phyloP scores from a whole-genome alignment of 2,329 filamentous ascomycete species.

The Nigrospora osmanthi region DNA sequence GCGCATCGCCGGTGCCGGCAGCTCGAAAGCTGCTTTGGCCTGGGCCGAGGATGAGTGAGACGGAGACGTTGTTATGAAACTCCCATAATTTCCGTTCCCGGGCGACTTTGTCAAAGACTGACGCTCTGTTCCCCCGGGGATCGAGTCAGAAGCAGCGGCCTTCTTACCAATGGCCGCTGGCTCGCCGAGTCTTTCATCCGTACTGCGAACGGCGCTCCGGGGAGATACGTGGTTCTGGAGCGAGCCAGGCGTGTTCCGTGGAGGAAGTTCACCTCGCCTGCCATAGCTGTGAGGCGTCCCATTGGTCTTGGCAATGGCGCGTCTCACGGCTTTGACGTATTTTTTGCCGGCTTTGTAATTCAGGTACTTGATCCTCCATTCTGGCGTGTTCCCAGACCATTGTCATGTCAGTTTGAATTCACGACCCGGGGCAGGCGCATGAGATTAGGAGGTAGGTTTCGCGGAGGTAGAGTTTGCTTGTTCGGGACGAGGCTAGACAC shows the following conservation, averaged over 20 bases:
- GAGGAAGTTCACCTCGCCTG: conserved; percentile 21
- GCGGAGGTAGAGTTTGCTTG: too few relatives aligned
- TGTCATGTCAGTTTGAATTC: not conserved
- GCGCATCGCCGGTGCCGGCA: conserved; percentile 46
- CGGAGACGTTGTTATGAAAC: conserved; percentile 38
- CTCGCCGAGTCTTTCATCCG: too few relatives aligned
- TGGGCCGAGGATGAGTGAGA: conserved; percentile 8
- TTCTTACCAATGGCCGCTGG: not conserved
- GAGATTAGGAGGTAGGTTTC: too few relatives aligned
- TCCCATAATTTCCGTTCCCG: conserved; percentile 41
- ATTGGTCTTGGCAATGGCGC: conserved; percentile 59
- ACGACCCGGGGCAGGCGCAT: too few relatives aligned
- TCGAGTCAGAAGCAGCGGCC: conserved; percentile 9
- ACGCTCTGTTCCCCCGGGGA: conserved; percentile 23
- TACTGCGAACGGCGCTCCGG: not conserved
- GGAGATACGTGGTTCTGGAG: not conserved
- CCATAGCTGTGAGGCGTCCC: conserved; percentile 35
- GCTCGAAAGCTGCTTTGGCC: conserved; percentile 32
- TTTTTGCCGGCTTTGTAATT: conserved; percentile 97
- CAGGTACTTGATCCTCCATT: conserved; percentile 92
- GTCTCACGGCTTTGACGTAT: conserved; percentile 73
- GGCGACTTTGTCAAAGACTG: conserved; percentile 30
- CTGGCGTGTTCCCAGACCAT: conserved; percentile 23
- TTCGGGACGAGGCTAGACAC: not conserved
- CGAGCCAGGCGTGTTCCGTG: conserved; percentile 3